These are phyloP conservation scores for Tremellales sp. DNA, from an alignment of 1,284 basidiomycete genomes.

Conservation along the genomic window DNA sequence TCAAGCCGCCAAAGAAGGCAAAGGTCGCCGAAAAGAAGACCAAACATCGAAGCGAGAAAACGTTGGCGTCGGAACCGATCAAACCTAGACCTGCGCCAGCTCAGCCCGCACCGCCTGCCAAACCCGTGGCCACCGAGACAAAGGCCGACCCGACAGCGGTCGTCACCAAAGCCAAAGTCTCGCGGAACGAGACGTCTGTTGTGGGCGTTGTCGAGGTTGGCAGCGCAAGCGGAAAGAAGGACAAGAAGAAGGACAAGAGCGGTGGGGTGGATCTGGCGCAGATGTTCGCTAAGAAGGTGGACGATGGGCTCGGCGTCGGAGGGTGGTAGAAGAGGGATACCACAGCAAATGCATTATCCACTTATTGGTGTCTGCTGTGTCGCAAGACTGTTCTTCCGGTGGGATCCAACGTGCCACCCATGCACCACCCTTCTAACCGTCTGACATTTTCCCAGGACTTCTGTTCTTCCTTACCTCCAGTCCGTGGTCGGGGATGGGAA, in stretches of 20 bases:
- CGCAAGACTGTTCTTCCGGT: too few relatives aligned
- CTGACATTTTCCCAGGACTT: too few relatives aligned
- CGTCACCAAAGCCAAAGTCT: background rate
- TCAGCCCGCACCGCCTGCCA: background rate
- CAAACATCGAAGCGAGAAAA: slow-evolving; percentile 1
- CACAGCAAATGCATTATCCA: background rate
- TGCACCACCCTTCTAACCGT: too few relatives aligned
- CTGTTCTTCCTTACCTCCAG: too few relatives aligned
- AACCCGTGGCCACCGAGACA: slow-evolving; percentile 4
- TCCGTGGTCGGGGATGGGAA: too few relatives aligned
- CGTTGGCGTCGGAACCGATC: background rate
- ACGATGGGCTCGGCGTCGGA: slow-evolving; percentile 27
- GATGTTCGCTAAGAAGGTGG: slow-evolving; percentile 11
- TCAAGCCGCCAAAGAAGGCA: slow-evolving; percentile 3
- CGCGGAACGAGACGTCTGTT: slow-evolving; percentile 10
- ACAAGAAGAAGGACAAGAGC: background rate
- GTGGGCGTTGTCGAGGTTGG: slow-evolving; percentile 15
- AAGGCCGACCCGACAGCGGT: slow-evolving; percentile 11
- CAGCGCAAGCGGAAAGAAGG: background rate
- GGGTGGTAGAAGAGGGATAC: slow-evolving; percentile 30
- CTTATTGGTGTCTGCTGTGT: too few relatives aligned
- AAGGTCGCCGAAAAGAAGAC: slow-evolving; percentile 1
- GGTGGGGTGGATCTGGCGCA: slow-evolving; percentile 23
- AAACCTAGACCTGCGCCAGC: background rate
- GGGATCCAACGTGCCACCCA: too few relatives aligned